These are phyloP conservation scores for Kuraishia ogatae DNA, from an alignment of 805 yeast species.

Conservation along the genomic window DNA sequence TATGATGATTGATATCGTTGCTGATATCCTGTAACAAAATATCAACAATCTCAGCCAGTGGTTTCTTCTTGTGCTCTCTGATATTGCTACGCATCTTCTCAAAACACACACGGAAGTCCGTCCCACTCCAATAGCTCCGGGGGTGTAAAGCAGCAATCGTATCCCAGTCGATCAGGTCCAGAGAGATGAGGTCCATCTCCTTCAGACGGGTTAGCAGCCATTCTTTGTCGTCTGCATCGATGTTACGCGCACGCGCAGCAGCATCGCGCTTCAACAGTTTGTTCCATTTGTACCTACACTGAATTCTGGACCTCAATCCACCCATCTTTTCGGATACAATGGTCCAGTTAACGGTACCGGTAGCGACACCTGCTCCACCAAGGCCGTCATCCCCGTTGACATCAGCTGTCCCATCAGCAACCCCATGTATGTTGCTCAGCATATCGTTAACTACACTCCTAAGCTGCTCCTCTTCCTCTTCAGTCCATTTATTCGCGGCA, in stretches of 20 bases:
- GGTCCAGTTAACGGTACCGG: slow-evolving; percentile 77
- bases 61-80: slow-evolving; percentile 36
- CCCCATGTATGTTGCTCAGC: slow-evolving; percentile 25
- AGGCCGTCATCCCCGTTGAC: neutral
- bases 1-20: slow-evolving; percentile 3
- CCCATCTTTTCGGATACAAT: slow-evolving; percentile 83
- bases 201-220: slow-evolving; percentile 41
- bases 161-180: slow-evolving; percentile 45
- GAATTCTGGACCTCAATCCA: slow-evolving; percentile 83
- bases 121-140: slow-evolving; percentile 42
- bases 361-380: slow-evolving; percentile 10
- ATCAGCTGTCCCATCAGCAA: slow-evolving; percentile 7
- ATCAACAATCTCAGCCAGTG: slow-evolving; percentile 22
- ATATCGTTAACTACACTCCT: slow-evolving; percentile 45
- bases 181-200: slow-evolving; percentile 31
- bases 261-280: slow-evolving; percentile 62
- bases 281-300: slow-evolving; percentile 94
- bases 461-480: slow-evolving; percentile 59
- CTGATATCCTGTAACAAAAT: slow-evolving; percentile 11
- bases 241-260: slow-evolving; percentile 29
- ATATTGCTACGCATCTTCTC: slow-evolving; percentile 48
- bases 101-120: slow-evolving; percentile 54
- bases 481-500: slow-evolving; percentile 71
- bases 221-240: slow-evolving; percentile 36
- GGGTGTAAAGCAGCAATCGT: slow-evolving; percentile 38